These are phyloP conservation scores for Diplocarpon mali DNA, from an alignment of 2,329 filamentous ascomycete genomes.

Conservation along the genomic window DNA sequence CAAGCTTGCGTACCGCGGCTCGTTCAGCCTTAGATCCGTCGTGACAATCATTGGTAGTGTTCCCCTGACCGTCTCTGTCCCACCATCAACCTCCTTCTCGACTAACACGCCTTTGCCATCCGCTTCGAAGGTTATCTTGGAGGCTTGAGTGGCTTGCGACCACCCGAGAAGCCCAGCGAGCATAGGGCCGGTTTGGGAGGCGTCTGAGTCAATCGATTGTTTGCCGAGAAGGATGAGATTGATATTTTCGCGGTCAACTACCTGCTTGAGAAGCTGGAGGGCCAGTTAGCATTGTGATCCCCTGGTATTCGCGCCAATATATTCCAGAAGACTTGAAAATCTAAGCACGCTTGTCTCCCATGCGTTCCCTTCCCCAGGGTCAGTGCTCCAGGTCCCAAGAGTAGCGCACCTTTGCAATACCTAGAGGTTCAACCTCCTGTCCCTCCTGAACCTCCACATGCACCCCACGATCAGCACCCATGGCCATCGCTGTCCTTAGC, in stretches of 20 bases:
- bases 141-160: slow-evolving; percentile 91
- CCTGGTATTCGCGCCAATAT: neutral
- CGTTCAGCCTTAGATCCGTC: slow-evolving; percentile 87
- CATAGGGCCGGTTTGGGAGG: slow-evolving; percentile 96
- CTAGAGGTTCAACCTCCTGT: slow-evolving; percentile 73
- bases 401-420: slow-evolving; percentile 61
- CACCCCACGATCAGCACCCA: slow-evolving; percentile 89
- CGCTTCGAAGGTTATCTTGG: slow-evolving; percentile 63
- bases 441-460: slow-evolving; percentile 73
- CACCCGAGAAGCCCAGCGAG: slow-evolving; percentile 83
- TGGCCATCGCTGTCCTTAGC: slow-evolving; percentile 93
- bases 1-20: slow-evolving; percentile 87
- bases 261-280: slow-evolving; percentile 54
- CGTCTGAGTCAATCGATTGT: slow-evolving; percentile 96
- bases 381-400: neutral
- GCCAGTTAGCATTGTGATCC: neutral
- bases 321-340: no score
- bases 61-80: slow-evolving; percentile 76
- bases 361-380: neutral
- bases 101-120: slow-evolving; percentile 63
- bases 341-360: neutral
- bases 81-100: slow-evolving; percentile 88
- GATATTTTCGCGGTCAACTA: slow-evolving; percentile 72
- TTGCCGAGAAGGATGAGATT: slow-evolving; percentile 93
- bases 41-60: slow-evolving; percentile 90